Evolutionary conservation across 2,329 filamentous ascomycete genomes (phyloP), one percentile per base, ranked within the genome.

Genomic region (Aureobasidium musti): DNA sequence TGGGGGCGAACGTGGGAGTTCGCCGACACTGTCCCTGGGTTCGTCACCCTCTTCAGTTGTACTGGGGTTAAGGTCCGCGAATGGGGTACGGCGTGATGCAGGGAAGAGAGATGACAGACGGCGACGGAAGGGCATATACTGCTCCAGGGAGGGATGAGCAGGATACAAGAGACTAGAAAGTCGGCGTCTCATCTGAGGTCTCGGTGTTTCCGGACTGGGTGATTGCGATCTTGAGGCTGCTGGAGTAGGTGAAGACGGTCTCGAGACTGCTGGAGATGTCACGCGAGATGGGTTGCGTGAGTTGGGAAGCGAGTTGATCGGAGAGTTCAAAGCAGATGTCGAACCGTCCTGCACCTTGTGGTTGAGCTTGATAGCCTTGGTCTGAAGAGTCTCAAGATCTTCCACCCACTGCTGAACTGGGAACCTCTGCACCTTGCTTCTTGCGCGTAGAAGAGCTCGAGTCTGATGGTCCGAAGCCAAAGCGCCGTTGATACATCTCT

Each of bases 371-470:
- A 89, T 88, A 0, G 86, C 81, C 8, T 83, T 85, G 10, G 78
- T 78, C 72, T 89, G 87, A 19, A 89, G 80, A 47, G 83, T 85
- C 69, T 88, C 86, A 10, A 89, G 77, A 68, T 87, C 85, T 71
- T 88, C 84, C 59, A 88, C 81, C 87, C 87, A 89, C 43, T 89
- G 86, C 4, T 84, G 84, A 14, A 89, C 86, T 13, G 87, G 87
- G 77, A 89, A 89, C 37, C 87, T 82, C 72, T 89, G 87, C 70
- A 86, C 85, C 3, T 85, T 86, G 21, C 86, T 87, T 67, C 86
- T 82, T 47, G 87, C 87, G 73, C 87, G 81, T 87, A 89, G 89
- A 71, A 83, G 80, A 1, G 84, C 83, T 65, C 87, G 79, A 35
- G 82, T 83, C 37, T 84, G 79, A 13, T 77, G 76, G 70, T 84